These are phyloP conservation scores for Phytopythium cucurbitacearum DNA, from an alignment of 352 stramenopile genomes.

Conservation along the genomic window DNA sequence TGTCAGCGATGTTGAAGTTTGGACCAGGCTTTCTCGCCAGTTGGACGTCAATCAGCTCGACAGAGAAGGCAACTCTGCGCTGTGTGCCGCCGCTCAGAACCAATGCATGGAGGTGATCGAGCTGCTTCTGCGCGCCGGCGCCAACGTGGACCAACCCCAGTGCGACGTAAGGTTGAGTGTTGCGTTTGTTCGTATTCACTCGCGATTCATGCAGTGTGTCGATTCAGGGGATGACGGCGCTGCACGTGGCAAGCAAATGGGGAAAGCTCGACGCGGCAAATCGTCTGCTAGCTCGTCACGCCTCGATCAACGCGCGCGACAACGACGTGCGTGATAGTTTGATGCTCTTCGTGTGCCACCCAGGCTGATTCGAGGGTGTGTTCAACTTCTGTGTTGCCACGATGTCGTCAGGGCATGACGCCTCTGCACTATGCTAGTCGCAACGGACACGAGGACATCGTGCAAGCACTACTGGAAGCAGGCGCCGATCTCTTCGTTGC, in stretches of 20 bases:
- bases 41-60: slow-evolving; percentile 43
- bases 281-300: slow-evolving; percentile 30
- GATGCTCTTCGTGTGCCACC: neutral
- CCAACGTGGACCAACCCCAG: slow-evolving; percentile 34
- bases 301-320: slow-evolving; percentile 27
- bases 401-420: slow-evolving; percentile 28
- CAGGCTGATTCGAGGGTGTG: neutral
- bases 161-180: slow-evolving; percentile 19
- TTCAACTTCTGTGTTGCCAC: neutral
- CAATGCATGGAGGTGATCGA: slow-evolving; percentile 53
- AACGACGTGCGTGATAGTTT: slow-evolving; percentile 19
- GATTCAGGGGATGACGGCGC: slow-evolving; percentile 38
- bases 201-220: neutral
- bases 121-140: slow-evolving; percentile 37
- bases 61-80: slow-evolving; percentile 40
- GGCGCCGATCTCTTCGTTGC: slow-evolving; percentile 31
- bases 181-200: neutral
- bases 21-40: slow-evolving; percentile 37
- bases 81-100: slow-evolving; percentile 55
- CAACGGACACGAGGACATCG: slow-evolving; percentile 48
- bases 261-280: slow-evolving; percentile 33
- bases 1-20: neutral
- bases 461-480: slow-evolving; percentile 29
- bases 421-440: slow-evolving; percentile 52
- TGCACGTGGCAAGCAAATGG: slow-evolving; percentile 58